Evolutionary conservation across 495 filamentous ascomycete genomes (phyloP), one percentile per base, ranked within the genome.

Genomic region (Daldinia caldariorum): DNA sequence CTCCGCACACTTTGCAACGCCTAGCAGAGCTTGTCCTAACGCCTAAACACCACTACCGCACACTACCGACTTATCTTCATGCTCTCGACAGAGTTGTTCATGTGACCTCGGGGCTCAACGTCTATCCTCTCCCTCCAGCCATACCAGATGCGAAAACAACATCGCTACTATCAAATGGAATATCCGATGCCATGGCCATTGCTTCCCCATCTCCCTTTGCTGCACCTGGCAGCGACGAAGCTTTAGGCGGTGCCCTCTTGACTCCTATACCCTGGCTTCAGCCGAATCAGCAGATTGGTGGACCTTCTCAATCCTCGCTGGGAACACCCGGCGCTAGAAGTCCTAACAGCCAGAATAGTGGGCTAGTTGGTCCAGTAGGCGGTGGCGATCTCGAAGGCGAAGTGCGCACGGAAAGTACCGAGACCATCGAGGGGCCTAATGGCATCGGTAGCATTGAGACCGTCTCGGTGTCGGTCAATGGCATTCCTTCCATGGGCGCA

Each of bases 251-350:
- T 9, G 95, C 96, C 0, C 85, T 97, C 38, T 84, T 99, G 26
- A 97, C 95, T 0, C 94, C 94, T 0, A 99, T 99, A 50, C 92
- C 94, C 0, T 98, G 95, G 95, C 80, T 97, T 7, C 80, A 73
- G 16, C 62, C 69, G 18, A 76, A 67, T 38, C 71, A 73, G 12
- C 72, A 69, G 1, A 64, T 70, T 18, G 59, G 67, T 13, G 54
- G 61, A 8, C 66, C 56, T 3, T 69, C 61, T 8, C 39, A 34
- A 9, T 61, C 65, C 2, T 18, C 64, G 4, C 37, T 72, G n/a
- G 50, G 63, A 13, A 64, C 63, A 16, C 69, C 59, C 1, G 60
- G 61, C 1, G 66, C 66, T 1, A 54, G 77, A 9, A 75, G 74
- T 29, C 69, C 61, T 29, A 78, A 79, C 49, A 71, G 65, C 20